Conservation (phyloP, 805 yeast genomes). For the Starmerella roubikii region DNA sequence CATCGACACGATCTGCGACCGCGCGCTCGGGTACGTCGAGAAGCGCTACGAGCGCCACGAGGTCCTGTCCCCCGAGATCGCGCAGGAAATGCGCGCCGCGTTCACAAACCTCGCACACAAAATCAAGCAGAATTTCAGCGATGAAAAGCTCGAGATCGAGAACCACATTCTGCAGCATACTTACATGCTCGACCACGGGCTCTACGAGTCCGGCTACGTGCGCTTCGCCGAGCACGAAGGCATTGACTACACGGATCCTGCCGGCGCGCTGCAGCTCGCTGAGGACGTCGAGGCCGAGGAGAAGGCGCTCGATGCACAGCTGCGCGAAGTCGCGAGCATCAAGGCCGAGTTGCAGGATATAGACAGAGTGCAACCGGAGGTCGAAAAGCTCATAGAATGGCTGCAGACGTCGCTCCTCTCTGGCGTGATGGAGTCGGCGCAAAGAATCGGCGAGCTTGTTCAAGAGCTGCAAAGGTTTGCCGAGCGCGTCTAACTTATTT, state of each 20-base stretch:
- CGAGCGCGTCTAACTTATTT: background rate
- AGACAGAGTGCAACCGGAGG: background rate
- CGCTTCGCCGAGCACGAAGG: conserved; percentile 13
- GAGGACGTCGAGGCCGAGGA: background rate
- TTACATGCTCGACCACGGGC: conserved; percentile 9
- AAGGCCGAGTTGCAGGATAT: background rate
- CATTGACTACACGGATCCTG: conserved; percentile 12
- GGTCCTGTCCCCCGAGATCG: background rate
- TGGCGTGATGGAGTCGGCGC: background rate
- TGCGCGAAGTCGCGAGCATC: conserved; percentile 1
- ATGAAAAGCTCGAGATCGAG: conserved; percentile 3
- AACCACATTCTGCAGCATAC: conserved; percentile 3
- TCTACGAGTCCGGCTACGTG: conserved; percentile 12
- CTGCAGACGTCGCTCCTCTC: conserved; percentile 3
- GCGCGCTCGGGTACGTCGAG: conserved; percentile 5
- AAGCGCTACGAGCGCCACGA: background rate
- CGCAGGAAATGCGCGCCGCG: background rate
- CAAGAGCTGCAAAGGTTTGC: background rate
- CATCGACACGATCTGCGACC: conserved; percentile 2
- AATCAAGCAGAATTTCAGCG: background rate
- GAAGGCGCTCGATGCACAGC: background rate
- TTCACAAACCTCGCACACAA: background rate
- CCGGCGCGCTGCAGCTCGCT: conserved; percentile 4
- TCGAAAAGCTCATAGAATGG: conserved; percentile 4
- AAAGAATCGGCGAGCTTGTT: background rate